Percentiles rank a stretch among this genome's conserved stretches.
These are phyloP conservation scores for Castanea crenata DNA, from an alignment of 306 rosid genomes.

Conservation along the genomic window DNA sequence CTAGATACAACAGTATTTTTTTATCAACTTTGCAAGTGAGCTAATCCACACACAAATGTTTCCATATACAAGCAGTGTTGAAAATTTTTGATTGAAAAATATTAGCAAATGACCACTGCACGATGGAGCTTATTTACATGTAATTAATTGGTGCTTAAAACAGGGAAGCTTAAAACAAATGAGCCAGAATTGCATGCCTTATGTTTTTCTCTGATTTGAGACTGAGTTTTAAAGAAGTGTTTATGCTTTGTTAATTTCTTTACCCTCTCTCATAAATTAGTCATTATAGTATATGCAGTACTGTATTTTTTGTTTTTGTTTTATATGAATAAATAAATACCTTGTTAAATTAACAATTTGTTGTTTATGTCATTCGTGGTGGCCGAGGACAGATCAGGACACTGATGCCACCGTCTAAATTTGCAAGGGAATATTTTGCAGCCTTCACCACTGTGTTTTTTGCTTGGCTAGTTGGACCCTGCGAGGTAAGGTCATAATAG, in stretches of 20 bases:
- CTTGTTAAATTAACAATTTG: background rate
- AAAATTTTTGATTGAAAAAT: too few species aligned
- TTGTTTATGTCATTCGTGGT: slow-evolving; percentile 1
- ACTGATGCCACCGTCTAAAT: slow-evolving; percentile 61
- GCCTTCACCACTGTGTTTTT: slow-evolving; percentile 70
- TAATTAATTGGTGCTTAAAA: background rate
- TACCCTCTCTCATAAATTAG: background rate
- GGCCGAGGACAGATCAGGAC: slow-evolving; percentile 55
- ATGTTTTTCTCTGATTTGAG: background rate
- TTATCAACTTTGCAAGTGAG: too few species aligned
- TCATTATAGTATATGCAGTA: too few species aligned
- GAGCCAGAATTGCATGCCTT: background rate
- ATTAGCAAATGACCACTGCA: too few species aligned
- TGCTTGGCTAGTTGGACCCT: slow-evolving; percentile 88
- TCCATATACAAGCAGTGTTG: too few species aligned
- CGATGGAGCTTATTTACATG: background rate
- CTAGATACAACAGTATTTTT: too few species aligned
- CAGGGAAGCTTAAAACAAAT: background rate
- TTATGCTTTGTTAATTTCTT: too few species aligned
- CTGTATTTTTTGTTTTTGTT: too few species aligned
- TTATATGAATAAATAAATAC: background rate
- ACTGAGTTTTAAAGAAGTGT: background rate
- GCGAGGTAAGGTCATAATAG: slow-evolving; percentile 50
- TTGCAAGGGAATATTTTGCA: slow-evolving; percentile 74
- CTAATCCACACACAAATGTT: too few species aligned